Evolutionary conservation across 2,329 filamentous ascomycete genomes (phyloP).

Genomic region (Raffaelea arxii): DNA sequence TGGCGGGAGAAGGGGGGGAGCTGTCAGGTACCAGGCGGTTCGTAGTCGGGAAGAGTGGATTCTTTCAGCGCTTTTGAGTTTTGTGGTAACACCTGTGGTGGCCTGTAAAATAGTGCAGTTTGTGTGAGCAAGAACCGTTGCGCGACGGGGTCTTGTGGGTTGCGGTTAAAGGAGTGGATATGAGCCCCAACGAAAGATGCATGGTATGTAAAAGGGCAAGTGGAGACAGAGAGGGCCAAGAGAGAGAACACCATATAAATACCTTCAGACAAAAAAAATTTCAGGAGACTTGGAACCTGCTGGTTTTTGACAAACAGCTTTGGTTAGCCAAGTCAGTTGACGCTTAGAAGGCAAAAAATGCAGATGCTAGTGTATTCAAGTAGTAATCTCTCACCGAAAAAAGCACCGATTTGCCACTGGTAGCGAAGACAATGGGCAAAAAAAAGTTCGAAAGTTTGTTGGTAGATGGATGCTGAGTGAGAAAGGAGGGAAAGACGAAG

Average conservation of each 20-base stretch:
- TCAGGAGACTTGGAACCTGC: background rate
- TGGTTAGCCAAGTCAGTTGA: no score
- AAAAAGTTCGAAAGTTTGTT: no score
- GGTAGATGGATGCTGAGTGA: no score
- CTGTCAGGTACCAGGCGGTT: constrained; percentile 15
- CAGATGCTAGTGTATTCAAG: no score
- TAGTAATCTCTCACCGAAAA: no score
- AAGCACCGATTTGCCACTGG: no score
- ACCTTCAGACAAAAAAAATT: background rate
- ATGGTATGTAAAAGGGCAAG: constrained; percentile 13
- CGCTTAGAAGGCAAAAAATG: no score
- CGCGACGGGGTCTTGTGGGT: constrained; percentile 8
- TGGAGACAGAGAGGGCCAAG: constrained; percentile 8
- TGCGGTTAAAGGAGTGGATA: constrained; percentile 7
- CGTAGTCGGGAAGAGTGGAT: constrained; percentile 13
- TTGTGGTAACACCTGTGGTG: constrained; percentile 9
- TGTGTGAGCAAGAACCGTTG: constrained; percentile 7
- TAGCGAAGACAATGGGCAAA: background rate
- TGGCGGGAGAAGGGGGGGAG: constrained; percentile 6
- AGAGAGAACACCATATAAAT: constrained; percentile 10
- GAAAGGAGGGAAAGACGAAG: background rate
- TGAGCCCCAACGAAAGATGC: constrained; percentile 4
- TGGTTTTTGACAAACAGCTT: no score
- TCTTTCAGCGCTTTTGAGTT: constrained; percentile 9
- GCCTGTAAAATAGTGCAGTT: constrained; percentile 3